Base-by-base conservation (phyloP, 345 rosid species). In the Rhodamnia argentea region DNA sequence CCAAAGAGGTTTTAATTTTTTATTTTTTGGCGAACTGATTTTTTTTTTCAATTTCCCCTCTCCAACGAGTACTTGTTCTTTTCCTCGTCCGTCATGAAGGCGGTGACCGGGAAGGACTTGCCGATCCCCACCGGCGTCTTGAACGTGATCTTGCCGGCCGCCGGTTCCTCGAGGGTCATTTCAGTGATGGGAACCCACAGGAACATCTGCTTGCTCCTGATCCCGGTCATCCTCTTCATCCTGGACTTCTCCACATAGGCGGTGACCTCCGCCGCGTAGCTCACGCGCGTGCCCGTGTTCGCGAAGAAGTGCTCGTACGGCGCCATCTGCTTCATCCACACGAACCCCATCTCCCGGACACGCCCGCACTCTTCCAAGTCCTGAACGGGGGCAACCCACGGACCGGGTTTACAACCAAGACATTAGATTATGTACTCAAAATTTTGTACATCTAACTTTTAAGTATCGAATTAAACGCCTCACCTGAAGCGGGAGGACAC, bases 91-190 rank as follows among this genome's bases (percentile, higher is more conserved):
- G 92, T 91, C 93, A 94, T 89, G 86, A 97, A 97, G 52, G 96
- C 93, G 4, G 95, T 88, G 81, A 92, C 81, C 1, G 93, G 98
- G 83, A 93, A 97, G 16, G 98, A 91, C 90, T 90, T 97, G 27
- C 97, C 98, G 20, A 96, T 89, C 64, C 99, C 99, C 98, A 96
- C 88, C 3, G 99, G 98, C 83, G 99, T 97, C 87, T 91, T 96
- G 93, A 97, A 97, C 47, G 82, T 6, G 51, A 97, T 91, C 88
- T 94, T 97, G 42, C 84, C 47, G 42, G 52, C 90, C 84, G 85
- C 90, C 85, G 9, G 90, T 18, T 95, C 89, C 2, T 93, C 95
- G 50, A 94, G 89, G 87, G 92, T 90, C 98, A 97, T 97, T 91
- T 97, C 99, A 44, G 86, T 59, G 18, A 97, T 91, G 2, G 99